Conservation (phyloP, 2,329 filamentous ascomycete species). For the Fusarium continuum region DNA sequence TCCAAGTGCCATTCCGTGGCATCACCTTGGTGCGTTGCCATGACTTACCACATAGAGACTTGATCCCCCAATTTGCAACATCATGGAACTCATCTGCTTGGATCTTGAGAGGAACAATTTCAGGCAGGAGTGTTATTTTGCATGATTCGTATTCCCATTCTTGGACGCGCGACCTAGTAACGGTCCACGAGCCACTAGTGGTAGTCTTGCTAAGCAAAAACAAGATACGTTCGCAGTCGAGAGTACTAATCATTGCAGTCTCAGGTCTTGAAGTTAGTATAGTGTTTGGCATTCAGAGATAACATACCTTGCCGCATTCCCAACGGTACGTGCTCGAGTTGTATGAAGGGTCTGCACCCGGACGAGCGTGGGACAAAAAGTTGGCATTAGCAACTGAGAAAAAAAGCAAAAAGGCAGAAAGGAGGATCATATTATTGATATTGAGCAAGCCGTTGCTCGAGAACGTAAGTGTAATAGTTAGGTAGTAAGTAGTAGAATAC, state of each 20-base stretch:
- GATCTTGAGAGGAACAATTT: neutral
- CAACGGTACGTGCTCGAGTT: neutral
- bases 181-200: neutral
- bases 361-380: neutral
- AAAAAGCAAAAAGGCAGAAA: neutral
- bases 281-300: neutral
- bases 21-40: neutral
- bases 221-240: too few species aligned
- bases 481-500: too few species aligned
- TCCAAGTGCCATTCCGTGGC: conserved; percentile 10
- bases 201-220: too few species aligned
- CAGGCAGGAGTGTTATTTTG: neutral
- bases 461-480: too few species aligned
- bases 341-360: neutral
- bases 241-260: too few species aligned
- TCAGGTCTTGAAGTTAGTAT: neutral
- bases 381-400: neutral
- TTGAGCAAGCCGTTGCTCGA: too few species aligned
- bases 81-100: neutral
- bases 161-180: neutral
- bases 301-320: conserved; percentile 5
- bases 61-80: neutral
- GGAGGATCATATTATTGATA: neutral
- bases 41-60: neutral
- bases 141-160: neutral